Percentiles rank a stretch among this genome's conserved stretches.
Evolutionary conservation across 768 basidiomycete species (phyloP).

Genomic region (Termitomyces sp.): DNA sequence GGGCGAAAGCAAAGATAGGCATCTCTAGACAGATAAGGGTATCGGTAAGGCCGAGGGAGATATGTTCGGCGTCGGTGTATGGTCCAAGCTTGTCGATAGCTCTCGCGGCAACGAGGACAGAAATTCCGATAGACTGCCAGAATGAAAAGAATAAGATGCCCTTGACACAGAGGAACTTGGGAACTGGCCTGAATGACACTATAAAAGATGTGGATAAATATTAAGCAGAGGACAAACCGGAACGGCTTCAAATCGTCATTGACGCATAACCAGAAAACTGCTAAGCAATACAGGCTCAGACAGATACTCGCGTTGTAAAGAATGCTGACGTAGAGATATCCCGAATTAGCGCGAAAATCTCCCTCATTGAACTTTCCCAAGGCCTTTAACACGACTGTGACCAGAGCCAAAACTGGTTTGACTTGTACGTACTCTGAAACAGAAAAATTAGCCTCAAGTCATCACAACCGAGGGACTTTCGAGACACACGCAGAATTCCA

Average conservation of each 20-base stretch:
- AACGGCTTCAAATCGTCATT: constrained; percentile 86
- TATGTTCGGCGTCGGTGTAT: constrained; percentile 83
- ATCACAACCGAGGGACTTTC: not conserved
- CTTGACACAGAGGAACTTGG: constrained; percentile 98
- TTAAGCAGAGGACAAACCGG: constrained; percentile 41
- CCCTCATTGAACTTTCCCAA: constrained; percentile 88
- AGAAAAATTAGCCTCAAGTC: constrained; percentile 39
- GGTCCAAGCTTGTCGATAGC: constrained; percentile 77
- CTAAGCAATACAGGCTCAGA: constrained; percentile 82
- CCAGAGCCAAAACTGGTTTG: constrained; percentile 84
- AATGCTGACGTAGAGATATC: constrained; percentile 88
- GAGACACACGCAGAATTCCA: constrained; percentile 78
- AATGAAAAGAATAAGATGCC: constrained; percentile 98
- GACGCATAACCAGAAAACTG: constrained; percentile 95
- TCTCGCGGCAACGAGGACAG: constrained; percentile 80
- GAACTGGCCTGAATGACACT: constrained; percentile 58
- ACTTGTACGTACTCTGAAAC: constrained; percentile 90
- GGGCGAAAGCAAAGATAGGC: constrained; percentile 94
- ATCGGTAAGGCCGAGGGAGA: constrained; percentile 87
- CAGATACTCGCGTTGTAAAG: constrained; percentile 82
- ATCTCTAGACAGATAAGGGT: constrained; percentile 93
- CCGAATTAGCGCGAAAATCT: constrained; percentile 74
- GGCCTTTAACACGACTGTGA: constrained; percentile 82
- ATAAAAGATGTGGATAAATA: not conserved
- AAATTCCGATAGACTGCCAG: constrained; percentile 90